phyloP scores from a whole-genome alignment of 208 protist genomes.

The Trypanosoma grayi region DNA sequence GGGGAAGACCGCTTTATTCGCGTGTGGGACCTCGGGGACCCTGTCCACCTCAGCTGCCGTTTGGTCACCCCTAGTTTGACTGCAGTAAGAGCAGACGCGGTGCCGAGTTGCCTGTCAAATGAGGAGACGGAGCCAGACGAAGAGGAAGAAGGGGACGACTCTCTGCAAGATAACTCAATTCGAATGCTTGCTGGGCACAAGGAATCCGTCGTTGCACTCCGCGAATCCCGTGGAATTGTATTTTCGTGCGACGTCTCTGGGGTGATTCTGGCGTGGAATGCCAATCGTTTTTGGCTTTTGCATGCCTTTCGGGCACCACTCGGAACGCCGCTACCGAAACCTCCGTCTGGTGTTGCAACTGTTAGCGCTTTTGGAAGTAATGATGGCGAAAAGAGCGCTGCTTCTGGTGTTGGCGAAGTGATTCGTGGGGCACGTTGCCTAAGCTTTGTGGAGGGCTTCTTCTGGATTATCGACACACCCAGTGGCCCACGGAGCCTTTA shows the following conservation, averaged over 20 bases:
- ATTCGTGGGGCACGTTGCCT: conserved; percentile 10
- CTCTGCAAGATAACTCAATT: conserved; percentile 15
- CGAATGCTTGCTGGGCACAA: conserved; percentile 20
- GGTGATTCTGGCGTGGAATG: conserved; percentile 18
- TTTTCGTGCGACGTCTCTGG: conserved; percentile 24
- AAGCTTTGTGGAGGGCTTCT: conserved; percentile 17
- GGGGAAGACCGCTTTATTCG: conserved; percentile 22
- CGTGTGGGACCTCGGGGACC: conserved; percentile 15
- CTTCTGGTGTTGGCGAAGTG: neutral
- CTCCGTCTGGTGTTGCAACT: neutral
- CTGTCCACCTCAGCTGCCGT: conserved; percentile 4
- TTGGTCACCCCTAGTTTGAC: neutral
- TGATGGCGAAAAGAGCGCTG: neutral
- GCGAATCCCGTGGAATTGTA: neutral
- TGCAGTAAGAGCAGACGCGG: neutral
- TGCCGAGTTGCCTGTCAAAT: neutral
- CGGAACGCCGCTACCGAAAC: neutral
- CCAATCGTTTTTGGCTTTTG: conserved; percentile 18
- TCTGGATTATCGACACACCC: conserved; percentile 12
- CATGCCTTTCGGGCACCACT: conserved; percentile 19
- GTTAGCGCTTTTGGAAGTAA: neutral
- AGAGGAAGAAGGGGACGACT: conserved; percentile 12
- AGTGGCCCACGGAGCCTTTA: conserved; percentile 7
- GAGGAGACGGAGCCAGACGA: neutral
- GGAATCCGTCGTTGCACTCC: conserved; percentile 8